These are phyloP conservation scores for Xylaria sp. DNA, from an alignment of 2,329 filamentous ascomycete species.

Conservation along the genomic window DNA sequence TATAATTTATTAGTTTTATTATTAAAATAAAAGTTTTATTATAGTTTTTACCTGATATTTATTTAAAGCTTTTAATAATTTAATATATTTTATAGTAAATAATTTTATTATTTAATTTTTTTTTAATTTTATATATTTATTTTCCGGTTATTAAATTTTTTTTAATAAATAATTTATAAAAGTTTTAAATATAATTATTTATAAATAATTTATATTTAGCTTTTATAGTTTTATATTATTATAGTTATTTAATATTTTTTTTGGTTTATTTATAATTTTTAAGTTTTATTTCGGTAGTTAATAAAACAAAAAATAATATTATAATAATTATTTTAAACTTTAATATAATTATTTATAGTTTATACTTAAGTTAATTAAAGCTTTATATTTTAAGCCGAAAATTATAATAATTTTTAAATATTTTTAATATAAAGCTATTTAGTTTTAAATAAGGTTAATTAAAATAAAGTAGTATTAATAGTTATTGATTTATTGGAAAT, in stretches of 20 bases:
- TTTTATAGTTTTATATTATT: conserved; percentile 1
- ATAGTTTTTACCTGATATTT: background rate
- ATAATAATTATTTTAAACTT: background rate
- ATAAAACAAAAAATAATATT: background rate
- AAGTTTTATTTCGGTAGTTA: background rate
- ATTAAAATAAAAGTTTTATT: background rate
- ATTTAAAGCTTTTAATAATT: conserved; percentile 3
- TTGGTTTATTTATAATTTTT: background rate
- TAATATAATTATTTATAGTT: background rate
- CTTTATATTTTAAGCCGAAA: background rate
- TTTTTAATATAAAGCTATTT: background rate
- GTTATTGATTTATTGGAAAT: background rate
- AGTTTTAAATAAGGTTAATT: background rate
- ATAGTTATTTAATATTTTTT: background rate
- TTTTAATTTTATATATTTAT: background rate
- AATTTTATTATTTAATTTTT: background rate
- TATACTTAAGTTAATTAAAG: background rate
- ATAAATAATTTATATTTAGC: background rate
- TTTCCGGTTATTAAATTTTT: background rate
- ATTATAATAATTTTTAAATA: background rate
- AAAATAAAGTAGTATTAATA: background rate
- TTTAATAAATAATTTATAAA: background rate
- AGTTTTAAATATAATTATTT: background rate
- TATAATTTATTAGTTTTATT: background rate
- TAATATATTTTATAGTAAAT: background rate